Evolutionary conservation across 805 yeast species (phyloP).

Genomic region (Zygosaccharomyces rouxii): DNA sequence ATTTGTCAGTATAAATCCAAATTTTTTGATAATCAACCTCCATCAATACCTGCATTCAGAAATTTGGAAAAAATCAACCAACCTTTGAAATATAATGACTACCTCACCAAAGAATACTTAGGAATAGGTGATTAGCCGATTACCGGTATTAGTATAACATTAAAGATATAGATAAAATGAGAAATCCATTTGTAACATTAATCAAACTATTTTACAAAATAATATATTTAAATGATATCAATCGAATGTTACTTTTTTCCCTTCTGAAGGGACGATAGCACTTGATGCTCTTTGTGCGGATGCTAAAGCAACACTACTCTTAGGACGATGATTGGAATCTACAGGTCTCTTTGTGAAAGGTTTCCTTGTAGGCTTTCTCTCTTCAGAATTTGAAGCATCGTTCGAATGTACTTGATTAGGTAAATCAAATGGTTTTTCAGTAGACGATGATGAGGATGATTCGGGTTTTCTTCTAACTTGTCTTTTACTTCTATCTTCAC

Average conservation of each 20-base stretch:
- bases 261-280: constrained; percentile 84
- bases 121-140: neutral
- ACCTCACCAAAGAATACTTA: constrained; percentile 6
- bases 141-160: neutral
- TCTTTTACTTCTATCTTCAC: constrained; percentile 89
- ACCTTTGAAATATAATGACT: constrained; percentile 34
- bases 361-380: constrained; percentile 6
- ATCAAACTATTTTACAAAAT: constrained; percentile 2
- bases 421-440: constrained; percentile 25
- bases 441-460: constrained; percentile 24
- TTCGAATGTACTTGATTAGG: constrained; percentile 7
- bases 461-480: constrained; percentile 42
- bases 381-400: neutral
- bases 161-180: neutral
- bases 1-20: constrained; percentile 24
- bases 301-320: constrained; percentile 83
- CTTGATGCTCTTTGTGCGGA: constrained; percentile 84
- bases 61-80: constrained; percentile 60
- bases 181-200: neutral
- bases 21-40: constrained; percentile 21
- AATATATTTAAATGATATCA: constrained; percentile 18
- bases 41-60: constrained; percentile 51
- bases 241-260: constrained; percentile 76
- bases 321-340: constrained; percentile 46
- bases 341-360: constrained; percentile 7